These are phyloP conservation scores for Pseudocercospora fijiensis DNA, from an alignment of 2,329 filamentous ascomycete genomes.

Conservation along the genomic window DNA sequence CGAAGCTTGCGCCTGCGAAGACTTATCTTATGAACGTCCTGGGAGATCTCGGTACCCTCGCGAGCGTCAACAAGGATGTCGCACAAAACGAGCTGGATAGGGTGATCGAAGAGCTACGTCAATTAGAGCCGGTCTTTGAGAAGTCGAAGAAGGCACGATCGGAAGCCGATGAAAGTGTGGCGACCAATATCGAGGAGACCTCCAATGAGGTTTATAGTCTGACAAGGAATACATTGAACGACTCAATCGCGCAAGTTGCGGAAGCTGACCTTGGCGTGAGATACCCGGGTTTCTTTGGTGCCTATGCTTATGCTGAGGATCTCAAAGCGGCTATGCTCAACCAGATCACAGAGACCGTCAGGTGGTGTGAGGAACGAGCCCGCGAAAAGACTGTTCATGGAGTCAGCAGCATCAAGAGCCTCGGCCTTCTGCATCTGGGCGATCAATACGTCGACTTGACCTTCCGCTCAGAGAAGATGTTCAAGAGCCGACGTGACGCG, in stretches of 20 bases:
- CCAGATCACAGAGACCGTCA: slow-evolving; percentile 76
- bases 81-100: slow-evolving; percentile 81
- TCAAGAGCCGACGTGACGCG: slow-evolving; percentile 76
- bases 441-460: slow-evolving; percentile 81
- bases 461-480: slow-evolving; percentile 93
- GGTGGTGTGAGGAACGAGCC: slow-evolving; percentile 81
- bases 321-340: slow-evolving; percentile 89
- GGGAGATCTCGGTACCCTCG: slow-evolving; percentile 79
- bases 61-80: slow-evolving; percentile 82
- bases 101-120: slow-evolving; percentile 74
- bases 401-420: slow-evolving; percentile 82
- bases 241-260: slow-evolving; percentile 74
- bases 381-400: slow-evolving; percentile 72
- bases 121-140: slow-evolving; percentile 82
- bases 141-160: slow-evolving; percentile 75
- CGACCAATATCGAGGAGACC: slow-evolving; percentile 77
- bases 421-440: slow-evolving; percentile 84
- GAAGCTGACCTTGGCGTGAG: slow-evolving; percentile 75
- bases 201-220: slow-evolving; percentile 83
- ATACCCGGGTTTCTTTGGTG: slow-evolving; percentile 81
- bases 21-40: slow-evolving; percentile 94
- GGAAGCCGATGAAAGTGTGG: slow-evolving; percentile 78
- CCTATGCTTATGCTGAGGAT: slow-evolving; percentile 90
- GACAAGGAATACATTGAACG: slow-evolving; percentile 71
- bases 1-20: slow-evolving; percentile 91